Evolutionary conservation across 1,284 basidiomycete species (phyloP), one percentile per base, ranked within the genome.

Genomic region (Chalciporus sp.): DNA sequence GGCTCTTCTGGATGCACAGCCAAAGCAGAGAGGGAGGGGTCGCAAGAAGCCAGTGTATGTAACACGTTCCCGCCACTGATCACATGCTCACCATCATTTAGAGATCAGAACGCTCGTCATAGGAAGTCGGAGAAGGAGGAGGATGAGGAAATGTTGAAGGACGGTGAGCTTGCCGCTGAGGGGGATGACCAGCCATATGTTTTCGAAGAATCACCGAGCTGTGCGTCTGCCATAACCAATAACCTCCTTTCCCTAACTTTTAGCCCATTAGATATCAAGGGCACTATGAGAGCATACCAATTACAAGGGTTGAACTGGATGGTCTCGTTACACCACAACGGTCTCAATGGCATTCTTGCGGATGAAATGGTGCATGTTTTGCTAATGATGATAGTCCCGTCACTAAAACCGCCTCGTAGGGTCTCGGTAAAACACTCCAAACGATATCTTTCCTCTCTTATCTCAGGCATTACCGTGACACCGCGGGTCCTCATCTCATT

Each of bases 61-160:
- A 11, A 17, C 7, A 39, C 12, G 23, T 33, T n/a, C 44, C 42
- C 16, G 4, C 53, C 28, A 7, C 20, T 12, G 16, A 1, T 26
- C 42, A 39, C 12, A 5, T 33, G 29, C 27, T 65, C 17, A 67
- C 16, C 16, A 6, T 31, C 35, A 29, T 57, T 10, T 56, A 89
- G 85, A 48, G 86, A 88, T 62, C 87, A 88, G 55, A 91, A 79
- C 56, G 81, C 90, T 50, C 86, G 94, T 39, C 92, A 95, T 65
- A 85, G 96, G 52, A 98, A 96, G 74, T 95, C 93, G 0, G 96
- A 99, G 72, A 98, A 98, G 74, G 96, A 98, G 68, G 96, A 98
- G 70, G 96, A 98, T 58, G 95, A 98, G 63, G 95, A 98, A 72
- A 67, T 98, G 66, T 74, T 98, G 48, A 92, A 94, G 62, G 93